Conservation (phyloP, 1,284 basidiomycete species). For the Ustilago xerochloae region DNA sequence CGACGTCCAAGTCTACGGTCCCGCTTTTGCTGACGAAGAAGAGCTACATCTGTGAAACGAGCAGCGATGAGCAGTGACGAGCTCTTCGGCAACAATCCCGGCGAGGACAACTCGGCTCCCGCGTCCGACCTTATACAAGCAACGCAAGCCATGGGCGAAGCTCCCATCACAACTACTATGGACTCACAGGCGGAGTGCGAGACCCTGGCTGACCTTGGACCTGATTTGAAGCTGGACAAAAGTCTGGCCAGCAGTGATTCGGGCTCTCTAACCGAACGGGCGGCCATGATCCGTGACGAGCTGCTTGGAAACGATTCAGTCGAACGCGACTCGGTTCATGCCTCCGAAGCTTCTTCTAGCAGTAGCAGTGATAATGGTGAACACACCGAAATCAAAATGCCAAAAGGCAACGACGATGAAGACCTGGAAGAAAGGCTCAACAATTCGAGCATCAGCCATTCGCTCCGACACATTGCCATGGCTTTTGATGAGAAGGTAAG, state of each 20-base stretch:
- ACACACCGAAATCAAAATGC: neutral
- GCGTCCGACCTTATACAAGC: too few species aligned
- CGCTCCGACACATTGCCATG: slow-evolving; percentile 36
- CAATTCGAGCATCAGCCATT: slow-evolving; percentile 21
- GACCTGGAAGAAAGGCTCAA: slow-evolving; percentile 18
- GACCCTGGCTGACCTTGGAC: neutral
- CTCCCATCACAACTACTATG: too few species aligned
- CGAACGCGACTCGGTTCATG: slow-evolving; percentile 8
- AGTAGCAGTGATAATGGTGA: neutral
- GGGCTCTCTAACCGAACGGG: slow-evolving; percentile 22
- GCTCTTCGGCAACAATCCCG: too few species aligned
- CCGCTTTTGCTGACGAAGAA: too few species aligned
- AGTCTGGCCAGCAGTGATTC: slow-evolving; percentile 11
- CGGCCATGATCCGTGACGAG: slow-evolving; percentile 34
- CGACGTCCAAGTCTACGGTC: too few species aligned
- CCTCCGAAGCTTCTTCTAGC: slow-evolving; percentile 5
- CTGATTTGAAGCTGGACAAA: neutral
- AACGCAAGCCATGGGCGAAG: too few species aligned
- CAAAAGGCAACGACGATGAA: neutral
- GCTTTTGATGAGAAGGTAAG: slow-evolving; percentile 44
- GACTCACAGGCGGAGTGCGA: too few species aligned
- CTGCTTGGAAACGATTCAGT: slow-evolving; percentile 20
- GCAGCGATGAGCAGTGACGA: too few species aligned
- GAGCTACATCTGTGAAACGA: too few species aligned
- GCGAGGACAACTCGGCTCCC: too few species aligned